Evolutionary conservation across 345 rosid species (phyloP).

Genomic region (Rhodamnia rubescens): DNA sequence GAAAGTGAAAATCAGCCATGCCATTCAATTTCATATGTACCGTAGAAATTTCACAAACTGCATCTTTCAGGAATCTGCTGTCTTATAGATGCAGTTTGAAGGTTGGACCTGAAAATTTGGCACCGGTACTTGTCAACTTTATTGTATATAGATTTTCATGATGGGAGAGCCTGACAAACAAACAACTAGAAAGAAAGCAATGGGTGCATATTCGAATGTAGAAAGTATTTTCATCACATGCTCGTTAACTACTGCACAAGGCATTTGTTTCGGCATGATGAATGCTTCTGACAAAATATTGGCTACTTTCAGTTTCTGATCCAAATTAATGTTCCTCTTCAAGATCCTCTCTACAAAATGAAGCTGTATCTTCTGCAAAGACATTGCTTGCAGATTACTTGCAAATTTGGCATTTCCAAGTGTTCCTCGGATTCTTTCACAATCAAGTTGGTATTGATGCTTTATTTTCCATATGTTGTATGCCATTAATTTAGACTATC

Average conservation of each 20-base stretch:
- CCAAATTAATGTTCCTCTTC: conserved; percentile 26
- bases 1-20: neutral
- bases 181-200: neutral
- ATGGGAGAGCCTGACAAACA: neutral
- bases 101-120: neutral
- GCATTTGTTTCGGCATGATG: neutral
- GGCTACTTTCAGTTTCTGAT: conserved; percentile 46
- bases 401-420: neutral
- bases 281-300: neutral
- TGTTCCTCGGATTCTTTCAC: conserved; percentile 21
- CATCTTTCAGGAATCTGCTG: neutral
- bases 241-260: neutral
- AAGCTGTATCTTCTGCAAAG: conserved; percentile 44
- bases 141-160: neutral
- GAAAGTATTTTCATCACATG: neutral
- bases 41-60: neutral
- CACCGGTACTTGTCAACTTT: neutral
- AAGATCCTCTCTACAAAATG: conserved; percentile 39
- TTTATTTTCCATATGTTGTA: neutral
- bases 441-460: conserved; percentile 50
- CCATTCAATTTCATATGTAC: neutral
- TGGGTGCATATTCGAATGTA: neutral
- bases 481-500: neutral
- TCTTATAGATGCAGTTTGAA: neutral
- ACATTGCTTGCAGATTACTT: conserved; percentile 13